A percentile compares a stretch with the other conserved stretches of the same genome.
phyloP scores from a whole-genome alignment of 495 filamentous ascomycete genomes.

The Parathielavia appendiculata region DNA sequence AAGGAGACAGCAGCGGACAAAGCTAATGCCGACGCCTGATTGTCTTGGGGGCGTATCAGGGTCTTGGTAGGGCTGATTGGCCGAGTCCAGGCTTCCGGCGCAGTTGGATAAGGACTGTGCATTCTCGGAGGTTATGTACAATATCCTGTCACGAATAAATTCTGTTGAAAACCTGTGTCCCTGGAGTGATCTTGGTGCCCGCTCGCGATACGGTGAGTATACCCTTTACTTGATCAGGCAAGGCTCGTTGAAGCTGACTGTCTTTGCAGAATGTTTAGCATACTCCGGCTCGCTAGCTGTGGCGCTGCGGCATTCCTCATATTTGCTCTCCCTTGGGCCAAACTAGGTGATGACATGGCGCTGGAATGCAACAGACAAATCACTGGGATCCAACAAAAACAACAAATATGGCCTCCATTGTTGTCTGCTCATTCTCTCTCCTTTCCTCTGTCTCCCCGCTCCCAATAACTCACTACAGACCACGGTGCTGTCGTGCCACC shows the following conservation, averaged over 20 bases:
- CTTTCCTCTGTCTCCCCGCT: background rate
- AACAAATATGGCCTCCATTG: no score
- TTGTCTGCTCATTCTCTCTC: background rate
- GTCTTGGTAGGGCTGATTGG: background rate
- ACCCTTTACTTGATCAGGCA: no score
- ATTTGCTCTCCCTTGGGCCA: conserved; percentile 15
- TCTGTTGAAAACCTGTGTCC: background rate
- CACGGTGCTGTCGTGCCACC: background rate
- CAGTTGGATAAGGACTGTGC: background rate
- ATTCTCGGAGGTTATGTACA: conserved; percentile 10
- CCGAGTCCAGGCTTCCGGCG: background rate
- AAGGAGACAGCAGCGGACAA: background rate
- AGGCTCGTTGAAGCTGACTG: background rate
- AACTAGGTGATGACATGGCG: background rate
- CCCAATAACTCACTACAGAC: background rate
- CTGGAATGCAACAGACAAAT: conserved; percentile 7
- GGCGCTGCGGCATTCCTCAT: conserved; percentile 4
- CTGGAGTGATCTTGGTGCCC: background rate
- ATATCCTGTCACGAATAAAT: conserved; percentile 21
- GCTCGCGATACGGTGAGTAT: background rate
- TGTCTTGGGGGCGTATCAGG: background rate
- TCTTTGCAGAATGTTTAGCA: background rate
- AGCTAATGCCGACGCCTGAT: conserved; percentile 12
- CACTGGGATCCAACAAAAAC: no score
- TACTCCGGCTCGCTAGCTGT: background rate